Evolutionary conservation across 352 stramenopile genomes (phyloP).

Genomic region (Blastocystis sp.): DNA sequence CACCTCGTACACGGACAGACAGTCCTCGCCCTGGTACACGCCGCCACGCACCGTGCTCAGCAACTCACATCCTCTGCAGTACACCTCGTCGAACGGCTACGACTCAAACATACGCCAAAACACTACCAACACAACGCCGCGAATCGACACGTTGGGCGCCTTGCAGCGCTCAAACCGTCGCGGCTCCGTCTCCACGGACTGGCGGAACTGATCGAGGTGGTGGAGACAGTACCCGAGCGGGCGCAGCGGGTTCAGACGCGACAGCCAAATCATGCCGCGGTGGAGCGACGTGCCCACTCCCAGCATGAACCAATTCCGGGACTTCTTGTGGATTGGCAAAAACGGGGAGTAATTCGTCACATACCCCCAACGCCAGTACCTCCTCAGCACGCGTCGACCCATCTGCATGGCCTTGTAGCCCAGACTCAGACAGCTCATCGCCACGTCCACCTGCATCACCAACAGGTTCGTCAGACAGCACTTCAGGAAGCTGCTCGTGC

Average conservation of each 20-base stretch:
- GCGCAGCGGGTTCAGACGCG: neutral
- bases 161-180: neutral
- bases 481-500: neutral
- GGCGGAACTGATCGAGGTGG: neutral
- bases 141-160: neutral
- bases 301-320: neutral
- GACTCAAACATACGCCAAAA: neutral
- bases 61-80: neutral
- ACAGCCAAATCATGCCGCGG: neutral
- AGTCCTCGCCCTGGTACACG: constrained; percentile 1
- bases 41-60: neutral
- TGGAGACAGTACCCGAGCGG: neutral
- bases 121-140: neutral
- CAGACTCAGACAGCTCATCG: neutral
- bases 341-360: constrained; percentile 23
- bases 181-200: neutral
- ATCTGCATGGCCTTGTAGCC: neutral
- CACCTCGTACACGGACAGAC: constrained; percentile 9
- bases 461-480: neutral
- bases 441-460: neutral
- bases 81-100: neutral
- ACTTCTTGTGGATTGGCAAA: neutral
- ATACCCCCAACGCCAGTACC: neutral
- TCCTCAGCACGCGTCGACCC: neutral
- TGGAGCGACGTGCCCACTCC: neutral